Evolutionary conservation across 1,139 yeast genomes (phyloP).

Genomic region (Arxiozyma slooffiae): DNA sequence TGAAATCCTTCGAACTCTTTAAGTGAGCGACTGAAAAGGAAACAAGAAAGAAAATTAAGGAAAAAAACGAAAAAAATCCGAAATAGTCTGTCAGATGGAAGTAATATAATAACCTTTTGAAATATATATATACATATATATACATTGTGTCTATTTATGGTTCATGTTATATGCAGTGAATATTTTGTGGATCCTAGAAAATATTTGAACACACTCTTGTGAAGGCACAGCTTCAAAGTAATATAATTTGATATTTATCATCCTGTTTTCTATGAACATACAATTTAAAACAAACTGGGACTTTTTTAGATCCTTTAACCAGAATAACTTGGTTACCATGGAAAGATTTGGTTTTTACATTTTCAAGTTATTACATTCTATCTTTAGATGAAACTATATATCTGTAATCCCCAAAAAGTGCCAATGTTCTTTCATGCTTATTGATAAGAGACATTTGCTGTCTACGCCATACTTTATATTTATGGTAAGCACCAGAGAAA

Average conservation of each 20-base stretch:
- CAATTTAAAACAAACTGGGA: slow-evolving; percentile 73
- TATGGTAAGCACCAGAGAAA: slow-evolving; percentile 35
- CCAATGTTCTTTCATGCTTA: slow-evolving; percentile 72
- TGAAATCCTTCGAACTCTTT: background rate
- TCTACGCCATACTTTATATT: slow-evolving; percentile 78
- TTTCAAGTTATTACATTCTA: slow-evolving; percentile 54
- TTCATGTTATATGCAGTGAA: slow-evolving; percentile 42
- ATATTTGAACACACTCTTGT: slow-evolving; percentile 63
- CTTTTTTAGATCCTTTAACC: slow-evolving; percentile 68
- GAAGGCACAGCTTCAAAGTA: slow-evolving; percentile 69
- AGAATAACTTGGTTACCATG: slow-evolving; percentile 72
- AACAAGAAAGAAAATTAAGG: background rate
- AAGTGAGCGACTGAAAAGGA: background rate
- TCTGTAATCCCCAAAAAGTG: slow-evolving; percentile 87
- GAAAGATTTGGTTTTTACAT: slow-evolving; percentile 76
- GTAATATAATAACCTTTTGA: background rate
- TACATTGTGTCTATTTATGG: slow-evolving; percentile 40
- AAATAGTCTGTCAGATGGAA: background rate
- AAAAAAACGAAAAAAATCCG: background rate
- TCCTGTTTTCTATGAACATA: slow-evolving; percentile 55
- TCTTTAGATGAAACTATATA: slow-evolving; percentile 81
- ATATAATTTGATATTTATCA: slow-evolving; percentile 67
- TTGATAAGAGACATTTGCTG: slow-evolving; percentile 70
- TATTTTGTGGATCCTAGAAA: slow-evolving; percentile 51
- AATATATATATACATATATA: background rate